Evolutionary conservation across 768 basidiomycete genomes (phyloP).

Genomic region (Dacryopinax spathularia): DNA sequence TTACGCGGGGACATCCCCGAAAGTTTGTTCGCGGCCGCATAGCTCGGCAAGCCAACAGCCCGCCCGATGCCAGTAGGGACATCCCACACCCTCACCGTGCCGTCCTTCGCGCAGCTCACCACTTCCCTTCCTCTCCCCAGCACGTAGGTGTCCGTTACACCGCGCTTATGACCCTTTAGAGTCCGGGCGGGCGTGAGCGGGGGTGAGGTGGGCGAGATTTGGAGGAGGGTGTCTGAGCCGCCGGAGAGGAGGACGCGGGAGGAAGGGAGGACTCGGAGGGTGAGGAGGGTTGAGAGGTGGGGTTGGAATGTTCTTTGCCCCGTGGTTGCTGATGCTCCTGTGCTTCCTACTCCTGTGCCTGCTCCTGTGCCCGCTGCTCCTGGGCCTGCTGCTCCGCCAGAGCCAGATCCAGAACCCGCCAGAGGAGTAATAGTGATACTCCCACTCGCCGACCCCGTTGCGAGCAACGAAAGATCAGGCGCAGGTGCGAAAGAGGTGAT

Average conservation of each 20-base stretch:
- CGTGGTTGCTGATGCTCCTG: slow-evolving; percentile 20
- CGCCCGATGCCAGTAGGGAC: slow-evolving; percentile 40
- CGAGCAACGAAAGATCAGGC: slow-evolving; percentile 2
- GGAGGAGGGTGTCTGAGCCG: slow-evolving; percentile 51
- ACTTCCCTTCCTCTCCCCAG: slow-evolving; percentile 52
- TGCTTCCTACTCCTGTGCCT: no score
- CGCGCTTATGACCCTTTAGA: slow-evolving; percentile 49
- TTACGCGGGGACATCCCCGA: background rate
- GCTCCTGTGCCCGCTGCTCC: slow-evolving; percentile 20
- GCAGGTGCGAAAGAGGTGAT: slow-evolving; percentile 9
- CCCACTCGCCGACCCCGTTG: slow-evolving; percentile 10
- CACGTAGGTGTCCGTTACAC: slow-evolving; percentile 50
- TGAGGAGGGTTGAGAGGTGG: slow-evolving; percentile 41
- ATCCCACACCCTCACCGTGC: slow-evolving; percentile 59
- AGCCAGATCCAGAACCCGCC: slow-evolving; percentile 13
- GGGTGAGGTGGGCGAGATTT: slow-evolving; percentile 31
- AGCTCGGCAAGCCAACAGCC: slow-evolving; percentile 30
- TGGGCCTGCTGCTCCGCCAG: slow-evolving; percentile 27
- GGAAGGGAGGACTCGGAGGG: slow-evolving; percentile 53
- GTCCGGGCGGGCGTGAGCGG: slow-evolving; percentile 40
- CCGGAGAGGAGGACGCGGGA: slow-evolving; percentile 56
- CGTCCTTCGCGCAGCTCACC: slow-evolving; percentile 53
- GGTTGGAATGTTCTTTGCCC: slow-evolving; percentile 21
- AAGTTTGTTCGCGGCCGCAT: slow-evolving; percentile 29
- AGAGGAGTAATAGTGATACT: background rate